phyloP scores from a whole-genome alignment of 1,284 basidiomycete genomes.

The Bondarzewia mesenterica region DNA sequence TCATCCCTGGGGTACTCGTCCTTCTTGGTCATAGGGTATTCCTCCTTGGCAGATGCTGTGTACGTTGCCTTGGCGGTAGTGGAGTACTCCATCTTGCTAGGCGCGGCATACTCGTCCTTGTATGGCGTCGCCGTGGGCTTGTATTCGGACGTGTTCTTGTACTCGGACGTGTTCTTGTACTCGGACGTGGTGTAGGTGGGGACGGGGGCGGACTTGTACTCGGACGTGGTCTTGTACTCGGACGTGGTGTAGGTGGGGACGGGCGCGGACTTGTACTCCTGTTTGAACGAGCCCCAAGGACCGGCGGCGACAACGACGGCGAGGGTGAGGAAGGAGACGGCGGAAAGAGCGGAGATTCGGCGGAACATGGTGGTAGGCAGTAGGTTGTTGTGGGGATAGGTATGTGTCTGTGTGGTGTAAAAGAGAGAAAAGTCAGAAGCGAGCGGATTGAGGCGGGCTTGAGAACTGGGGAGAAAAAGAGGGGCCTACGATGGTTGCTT shows the following conservation, averaged over 20 bases:
- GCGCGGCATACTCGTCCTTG: not conserved
- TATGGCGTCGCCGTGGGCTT: not conserved
- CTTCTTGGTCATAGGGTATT: too few relatives aligned
- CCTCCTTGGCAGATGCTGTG: too few relatives aligned
- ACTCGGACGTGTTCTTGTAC: not conserved
- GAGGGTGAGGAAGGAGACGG: not conserved
- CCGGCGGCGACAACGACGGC: not conserved
- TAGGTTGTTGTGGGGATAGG: not conserved
- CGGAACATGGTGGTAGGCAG: not conserved
- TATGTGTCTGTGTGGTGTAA: not conserved
- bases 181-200: too few relatives aligned
- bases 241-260: not conserved
- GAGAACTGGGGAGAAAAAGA: not conserved
- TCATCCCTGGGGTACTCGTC: not conserved
- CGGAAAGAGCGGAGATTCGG: not conserved
- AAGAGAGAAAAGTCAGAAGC: not conserved
- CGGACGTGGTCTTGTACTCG: not conserved
- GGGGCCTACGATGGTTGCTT: not conserved
- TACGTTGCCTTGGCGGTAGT: too few relatives aligned
- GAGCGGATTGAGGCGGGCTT: not conserved
- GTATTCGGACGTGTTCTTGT: too few relatives aligned
- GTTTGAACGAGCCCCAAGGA: not conserved
- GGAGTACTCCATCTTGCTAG: too few relatives aligned
- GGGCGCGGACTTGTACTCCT: not conserved
- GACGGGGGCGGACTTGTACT: not conserved